phyloP scores from a whole-genome alignment of 495 filamentous ascomycete species.

The Xylaria cubensis region DNA sequence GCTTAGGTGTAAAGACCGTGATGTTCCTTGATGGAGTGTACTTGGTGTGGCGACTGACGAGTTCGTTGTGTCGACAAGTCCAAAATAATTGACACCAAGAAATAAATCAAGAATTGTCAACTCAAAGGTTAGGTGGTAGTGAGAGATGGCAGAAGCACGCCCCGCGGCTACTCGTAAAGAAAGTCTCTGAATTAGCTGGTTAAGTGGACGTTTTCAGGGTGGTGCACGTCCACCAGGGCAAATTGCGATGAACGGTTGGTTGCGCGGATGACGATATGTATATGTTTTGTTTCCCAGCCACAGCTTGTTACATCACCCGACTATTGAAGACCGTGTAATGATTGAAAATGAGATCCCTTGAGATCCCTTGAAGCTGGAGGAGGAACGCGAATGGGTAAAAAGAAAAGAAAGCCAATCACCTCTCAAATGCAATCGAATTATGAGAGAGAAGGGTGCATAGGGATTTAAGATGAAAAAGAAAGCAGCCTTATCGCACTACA shows the following conservation, averaged over 20 bases:
- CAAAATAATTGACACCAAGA: background rate
- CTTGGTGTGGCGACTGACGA: background rate
- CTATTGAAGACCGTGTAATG: background rate
- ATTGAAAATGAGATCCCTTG: background rate
- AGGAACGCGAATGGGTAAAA: background rate
- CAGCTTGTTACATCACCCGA: conserved; percentile 11
- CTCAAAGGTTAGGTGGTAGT: background rate
- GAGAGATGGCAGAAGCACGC: conserved; percentile 23
- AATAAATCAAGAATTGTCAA: background rate
- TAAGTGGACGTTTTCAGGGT: conserved; percentile 1
- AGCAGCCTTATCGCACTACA: conserved; percentile 1
- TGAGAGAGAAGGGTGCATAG: background rate
- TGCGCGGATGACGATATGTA: conserved; percentile 17
- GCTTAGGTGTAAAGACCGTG: conserved; percentile 27
- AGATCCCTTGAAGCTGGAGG: background rate
- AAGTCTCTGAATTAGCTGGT: background rate
- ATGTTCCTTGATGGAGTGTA: conserved; percentile 9
- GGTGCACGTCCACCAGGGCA: conserved; percentile 14
- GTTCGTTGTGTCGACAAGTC: background rate
- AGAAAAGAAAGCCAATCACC: conserved; percentile 15
- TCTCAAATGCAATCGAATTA: conserved; percentile 9
- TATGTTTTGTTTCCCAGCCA: conserved; percentile 16
- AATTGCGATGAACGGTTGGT: conserved; percentile 16
- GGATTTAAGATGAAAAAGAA: conserved; percentile 23
- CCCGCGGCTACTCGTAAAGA: conserved; percentile 24